Conservation (phyloP, 2,329 filamentous ascomycete species). For the Fusarium sp. region DNA sequence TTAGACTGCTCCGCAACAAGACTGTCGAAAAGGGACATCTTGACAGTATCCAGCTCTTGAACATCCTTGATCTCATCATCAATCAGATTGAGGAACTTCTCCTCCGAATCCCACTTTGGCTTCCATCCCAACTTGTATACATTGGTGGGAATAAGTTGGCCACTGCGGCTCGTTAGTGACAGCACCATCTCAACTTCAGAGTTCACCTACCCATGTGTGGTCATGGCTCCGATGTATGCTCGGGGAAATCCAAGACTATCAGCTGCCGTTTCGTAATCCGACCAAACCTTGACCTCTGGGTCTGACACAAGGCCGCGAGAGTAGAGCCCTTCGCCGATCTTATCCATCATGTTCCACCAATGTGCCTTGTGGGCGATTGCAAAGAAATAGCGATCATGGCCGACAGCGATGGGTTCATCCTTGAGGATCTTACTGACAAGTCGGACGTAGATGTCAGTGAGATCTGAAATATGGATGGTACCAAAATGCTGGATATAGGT, state of each 20-base stretch:
- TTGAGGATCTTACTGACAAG: conserved; percentile 46
- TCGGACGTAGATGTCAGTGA: conserved; percentile 46
- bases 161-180: conserved; percentile 3
- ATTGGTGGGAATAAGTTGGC: conserved; percentile 6
- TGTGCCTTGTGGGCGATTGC: conserved; percentile 42
- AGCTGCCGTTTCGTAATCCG: conserved; percentile 47
- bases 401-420: conserved; percentile 43
- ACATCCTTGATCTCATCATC: conserved; percentile 24
- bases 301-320: conserved; percentile 46
- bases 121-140: conserved; percentile 23
- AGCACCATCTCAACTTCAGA: rapidly evolving
- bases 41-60: conserved; percentile 26
- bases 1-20: background rate
- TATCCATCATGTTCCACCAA: conserved; percentile 48
- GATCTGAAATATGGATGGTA: conserved; percentile 48
- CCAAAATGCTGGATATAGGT: conserved; percentile 36
- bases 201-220: conserved; percentile 13
- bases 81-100: conserved; percentile 5
- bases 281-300: conserved; percentile 44
- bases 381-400: conserved; percentile 51
- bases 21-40: conserved; percentile 21
- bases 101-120: conserved; percentile 17
- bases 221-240: conserved; percentile 20
- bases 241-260: conserved; percentile 48
- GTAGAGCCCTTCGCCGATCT: conserved; percentile 43